Base-by-base conservation (phyloP, 495 filamentous ascomycete species). In the Penicillium simplicissimum region DNA sequence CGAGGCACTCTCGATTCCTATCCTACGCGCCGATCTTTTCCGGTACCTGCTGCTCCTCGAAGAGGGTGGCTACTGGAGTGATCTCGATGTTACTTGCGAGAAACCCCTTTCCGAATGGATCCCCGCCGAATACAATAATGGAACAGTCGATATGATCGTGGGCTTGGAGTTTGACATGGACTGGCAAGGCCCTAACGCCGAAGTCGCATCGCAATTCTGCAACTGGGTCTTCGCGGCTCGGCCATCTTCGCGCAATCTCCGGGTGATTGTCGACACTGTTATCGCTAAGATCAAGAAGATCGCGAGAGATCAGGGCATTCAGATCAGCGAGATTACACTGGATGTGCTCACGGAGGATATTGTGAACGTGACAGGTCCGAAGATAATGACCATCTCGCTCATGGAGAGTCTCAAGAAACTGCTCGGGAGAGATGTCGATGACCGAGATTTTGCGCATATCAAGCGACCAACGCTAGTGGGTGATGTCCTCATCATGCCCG, bases 61-160 rank as follows among this genome's bases (percentile, higher is more conserved):
- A 52, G 80, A 88, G 63, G 85, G 84, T 23, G 84, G 84, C 0
- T 47, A 84, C 9, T 88, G 82, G 66, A 81, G 80, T 62, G 84
- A 87, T 63, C 79, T 87, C 28, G 85, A 87, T 67, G 81, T 83
- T 48, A 80, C 81, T 38, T 83, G 79, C 51, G 74, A 84, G 37
- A 78, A 75, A 65, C 71, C 76, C 4, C 66, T 84, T 38, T 57
- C 66, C 25, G 70, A 76, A 37, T 88, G 84, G 77, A 73, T 88
- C 11, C 84, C 85, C 3, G 66, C 68, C 35, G 71, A 81, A 35
- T 82, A 82, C 60, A 66, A 77, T 52, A 56, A 73, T 34, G 31
- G 61, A 0, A 59, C 65, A 1, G 64, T 71, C 4, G 71, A 75
- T 23, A 69, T 80, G 52, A 69, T 81, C n/a, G 69, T 82, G 36